These are phyloP conservation scores for Hibiscus trionum DNA, from an alignment of 345 rosid species.

Conservation along the genomic window DNA sequence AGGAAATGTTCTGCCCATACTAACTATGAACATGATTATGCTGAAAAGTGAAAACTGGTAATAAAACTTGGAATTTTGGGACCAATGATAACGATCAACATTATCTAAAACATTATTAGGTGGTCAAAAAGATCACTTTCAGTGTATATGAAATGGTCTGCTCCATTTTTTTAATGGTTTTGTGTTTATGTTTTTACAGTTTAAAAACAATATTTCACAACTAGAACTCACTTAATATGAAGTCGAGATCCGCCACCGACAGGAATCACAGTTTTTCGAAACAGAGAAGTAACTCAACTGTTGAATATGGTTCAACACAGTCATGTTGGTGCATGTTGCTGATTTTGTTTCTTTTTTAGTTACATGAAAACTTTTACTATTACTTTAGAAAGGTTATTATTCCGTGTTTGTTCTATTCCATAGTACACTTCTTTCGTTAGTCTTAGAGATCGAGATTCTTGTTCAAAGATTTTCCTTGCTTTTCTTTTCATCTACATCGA, in stretches of 20 bases:
- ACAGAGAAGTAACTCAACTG: too few species aligned
- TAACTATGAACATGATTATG: too few species aligned
- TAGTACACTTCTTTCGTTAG: conserved; percentile 13
- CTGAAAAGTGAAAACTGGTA: too few species aligned
- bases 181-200: too few species aligned
- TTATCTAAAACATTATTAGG: not conserved
- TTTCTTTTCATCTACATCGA: conserved; percentile 1
- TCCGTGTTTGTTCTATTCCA: conserved; percentile 12
- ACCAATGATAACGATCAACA: not conserved
- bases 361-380: not conserved
- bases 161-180: too few species aligned
- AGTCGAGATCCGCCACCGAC: too few species aligned
- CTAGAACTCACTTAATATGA: too few species aligned
- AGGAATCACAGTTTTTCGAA: too few species aligned
- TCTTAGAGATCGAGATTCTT: conserved; percentile 13
- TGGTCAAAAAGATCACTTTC: not conserved
- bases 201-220: too few species aligned
- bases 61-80: not conserved
- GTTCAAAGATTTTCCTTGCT: conserved; percentile 32
- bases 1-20: too few species aligned
- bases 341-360: not conserved
- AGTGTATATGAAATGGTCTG: too few species aligned
- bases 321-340: conserved; percentile 22
- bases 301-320: too few species aligned
- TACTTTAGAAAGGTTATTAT: conserved; percentile 21